Evolutionary conservation across 2,329 filamentous ascomycete species (phyloP).

Genomic region (Zymoseptoria ardabiliae): DNA sequence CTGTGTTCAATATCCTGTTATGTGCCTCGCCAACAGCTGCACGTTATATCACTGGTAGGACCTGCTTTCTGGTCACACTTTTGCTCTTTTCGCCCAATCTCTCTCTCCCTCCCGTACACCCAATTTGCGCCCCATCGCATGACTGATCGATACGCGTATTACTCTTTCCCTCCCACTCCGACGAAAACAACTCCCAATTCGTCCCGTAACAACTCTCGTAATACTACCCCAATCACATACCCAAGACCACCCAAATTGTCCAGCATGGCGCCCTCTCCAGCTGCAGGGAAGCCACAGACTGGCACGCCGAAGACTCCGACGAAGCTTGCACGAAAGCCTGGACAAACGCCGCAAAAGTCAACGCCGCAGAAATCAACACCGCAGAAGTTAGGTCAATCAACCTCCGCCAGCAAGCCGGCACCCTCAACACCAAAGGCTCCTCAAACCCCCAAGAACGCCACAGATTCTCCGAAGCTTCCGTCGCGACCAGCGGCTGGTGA

Average conservation of each 20-base stretch:
- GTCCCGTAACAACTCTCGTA: conserved; percentile 21
- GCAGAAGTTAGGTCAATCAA: conserved; percentile 36
- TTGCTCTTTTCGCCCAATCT: conserved; percentile 2
- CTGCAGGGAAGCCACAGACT: conserved; percentile 39
- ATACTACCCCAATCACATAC: conserved; percentile 26
- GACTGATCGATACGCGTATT: conserved; percentile 45
- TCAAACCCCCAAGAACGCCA: conserved; percentile 28
- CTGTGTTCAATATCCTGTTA: conserved; percentile 4
- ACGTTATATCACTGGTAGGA: conserved; percentile 14
- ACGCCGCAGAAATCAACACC: conserved; percentile 13
- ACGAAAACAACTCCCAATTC: conserved; percentile 37
- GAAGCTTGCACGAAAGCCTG: conserved; percentile 38
- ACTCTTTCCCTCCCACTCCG: conserved; percentile 45
- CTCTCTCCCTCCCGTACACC: conserved; percentile 11
- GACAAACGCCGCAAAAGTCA: conserved; percentile 9
- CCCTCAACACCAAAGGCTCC: conserved; percentile 25
- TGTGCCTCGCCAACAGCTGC: conserved; percentile 8
- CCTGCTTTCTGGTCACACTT: conserved; percentile 16
- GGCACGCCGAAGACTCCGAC: conserved; percentile 44
- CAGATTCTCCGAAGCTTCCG: conserved; percentile 31
- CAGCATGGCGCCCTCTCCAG: conserved; percentile 43
- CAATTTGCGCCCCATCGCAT: conserved; percentile 32
- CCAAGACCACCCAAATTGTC: conserved; percentile 19
- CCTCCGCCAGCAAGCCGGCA: conserved; percentile 21
- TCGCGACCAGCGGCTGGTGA: conserved; percentile 27